These are phyloP conservation scores for Hyaloscypha variabilis DNA, from an alignment of 495 filamentous ascomycete genomes.

Conservation along the genomic window DNA sequence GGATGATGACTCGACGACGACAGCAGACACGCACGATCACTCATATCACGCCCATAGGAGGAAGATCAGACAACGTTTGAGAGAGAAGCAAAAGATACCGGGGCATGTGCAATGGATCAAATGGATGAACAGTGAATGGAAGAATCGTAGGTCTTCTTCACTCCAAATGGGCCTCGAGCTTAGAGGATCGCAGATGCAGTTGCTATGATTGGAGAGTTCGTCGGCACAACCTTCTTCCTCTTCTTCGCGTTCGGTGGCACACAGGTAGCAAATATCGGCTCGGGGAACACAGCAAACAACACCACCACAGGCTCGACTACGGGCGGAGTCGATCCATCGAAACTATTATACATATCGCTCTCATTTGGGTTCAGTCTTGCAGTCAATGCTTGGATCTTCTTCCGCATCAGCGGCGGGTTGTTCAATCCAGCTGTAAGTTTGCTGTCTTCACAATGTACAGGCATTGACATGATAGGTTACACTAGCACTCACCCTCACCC, in stretches of 20 bases:
- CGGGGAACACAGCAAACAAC: not conserved
- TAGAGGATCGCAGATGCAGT: constrained; percentile 6
- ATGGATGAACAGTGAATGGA: constrained; percentile 15
- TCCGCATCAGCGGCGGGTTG: constrained; percentile 63
- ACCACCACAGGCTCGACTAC: constrained; percentile 10
- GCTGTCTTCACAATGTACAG: constrained; percentile 18
- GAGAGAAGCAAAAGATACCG: constrained; percentile 4
- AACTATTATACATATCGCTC: constrained; percentile 66
- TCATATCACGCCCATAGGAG: constrained; percentile 3
- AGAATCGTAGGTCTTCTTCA: constrained; percentile 12
- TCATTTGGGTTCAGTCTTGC: constrained; percentile 62
- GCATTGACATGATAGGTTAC: constrained; percentile 54
- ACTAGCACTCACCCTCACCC: constrained; percentile 55
- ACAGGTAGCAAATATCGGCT: constrained; percentile 41
- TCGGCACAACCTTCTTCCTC: constrained; percentile 20
- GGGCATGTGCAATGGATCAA: constrained; percentile 17
- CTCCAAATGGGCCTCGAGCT: not conserved
- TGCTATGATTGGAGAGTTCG: constrained; percentile 17
- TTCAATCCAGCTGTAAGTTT: constrained; percentile 71
- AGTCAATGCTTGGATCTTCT: constrained; percentile 68
- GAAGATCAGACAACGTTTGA: not conserved
- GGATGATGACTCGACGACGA: too few species aligned
- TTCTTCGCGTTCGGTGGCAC: constrained; percentile 39
- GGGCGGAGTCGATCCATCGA: constrained; percentile 37
- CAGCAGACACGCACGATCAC: too few species aligned